Evolutionary conservation across 805 yeast species (phyloP), one percentile per base, ranked within the genome.

Genomic region (Saturnispora besseyi): DNA sequence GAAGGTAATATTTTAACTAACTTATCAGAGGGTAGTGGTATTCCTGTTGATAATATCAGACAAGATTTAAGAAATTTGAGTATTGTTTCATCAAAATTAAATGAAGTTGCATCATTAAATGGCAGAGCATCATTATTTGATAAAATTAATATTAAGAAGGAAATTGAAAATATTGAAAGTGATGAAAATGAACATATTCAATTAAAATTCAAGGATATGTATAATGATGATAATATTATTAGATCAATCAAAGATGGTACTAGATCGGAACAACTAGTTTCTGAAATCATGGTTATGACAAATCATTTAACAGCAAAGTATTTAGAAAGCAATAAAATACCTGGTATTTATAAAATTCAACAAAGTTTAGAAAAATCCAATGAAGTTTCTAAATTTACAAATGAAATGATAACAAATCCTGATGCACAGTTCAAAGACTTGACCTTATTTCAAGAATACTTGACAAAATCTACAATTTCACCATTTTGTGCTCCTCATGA

Each of bases 211-310:
- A 59, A 58, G 48, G 53, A 55, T 31, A 30, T 29, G 15, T 41
- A 46, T 18, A 53, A 51, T 46, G 54, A 55, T 47, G 55, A 52
- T 33, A 28, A 51, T 2, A 51, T 46, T 13, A 24, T 31, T 2
- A 42, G 46, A 22, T 41, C 48, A 5, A 49, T 44, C 13, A 37
- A 45, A 34, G 18, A 45, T 50, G 55, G 51, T n/a, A 50, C 79
- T 0, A 66, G 71, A 33, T 81, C 96, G 0, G 79, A 78, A 37
- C 59, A 71, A 2, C 69, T 91, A 26, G 97, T 91, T 2, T 75
- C 91, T 0, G 95, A 91, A 61, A 63, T 85, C 45, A 91, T 91
- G 99, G 75, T 90, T 24, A 66, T 78, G 42, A 88, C 93, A 1
- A 89, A 88, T 61, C 67, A 74, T n/a, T 65, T 82, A 3, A 72